A percentile compares a stretch with the other conserved stretches of the same genome.
Conservation (phyloP, 2,329 filamentous ascomycete species). For the Fusarium humuli region DNA sequence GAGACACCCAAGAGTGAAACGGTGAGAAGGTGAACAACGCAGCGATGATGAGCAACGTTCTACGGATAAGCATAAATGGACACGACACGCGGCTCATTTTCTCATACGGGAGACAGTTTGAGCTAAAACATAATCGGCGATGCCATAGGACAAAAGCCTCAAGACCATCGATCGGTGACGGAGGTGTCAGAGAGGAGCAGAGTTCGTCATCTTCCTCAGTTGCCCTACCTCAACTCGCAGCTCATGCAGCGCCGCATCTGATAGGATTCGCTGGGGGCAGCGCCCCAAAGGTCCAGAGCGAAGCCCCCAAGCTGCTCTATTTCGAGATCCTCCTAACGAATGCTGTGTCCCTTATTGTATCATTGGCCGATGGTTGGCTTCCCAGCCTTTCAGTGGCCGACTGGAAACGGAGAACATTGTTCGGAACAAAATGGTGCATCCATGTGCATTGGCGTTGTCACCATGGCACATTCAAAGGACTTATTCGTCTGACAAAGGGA, state of each 20-base stretch:
- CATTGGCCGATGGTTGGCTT: conserved; percentile 33
- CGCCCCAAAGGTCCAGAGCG: conserved; percentile 27
- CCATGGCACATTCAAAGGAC: conserved; percentile 38
- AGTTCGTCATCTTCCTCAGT: conserved; percentile 19
- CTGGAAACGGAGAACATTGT: conserved; percentile 20
- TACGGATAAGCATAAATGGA: conserved; percentile 23
- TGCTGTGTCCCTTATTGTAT: conserved; percentile 13
- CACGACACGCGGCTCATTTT: conserved; percentile 18
- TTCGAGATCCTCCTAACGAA: conserved; percentile 18
- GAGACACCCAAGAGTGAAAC: conserved; percentile 24
- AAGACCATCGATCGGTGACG: conserved; percentile 35
- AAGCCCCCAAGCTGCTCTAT: conserved; percentile 31
- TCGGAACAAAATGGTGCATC: conserved; percentile 38
- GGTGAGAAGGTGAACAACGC: conserved; percentile 20
- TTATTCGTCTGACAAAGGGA: conserved; percentile 24
- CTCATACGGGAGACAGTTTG: conserved; percentile 9
- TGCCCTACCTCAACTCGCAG: conserved; percentile 22
- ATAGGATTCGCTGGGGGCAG: conserved; percentile 31
- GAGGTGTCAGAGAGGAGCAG: conserved; percentile 27
- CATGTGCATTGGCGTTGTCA: conserved; percentile 41
- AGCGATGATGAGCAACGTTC: conserved; percentile 9
- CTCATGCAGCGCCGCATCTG: conserved; percentile 17
- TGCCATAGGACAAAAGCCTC: conserved; percentile 25
- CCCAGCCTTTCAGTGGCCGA: conserved; percentile 34
- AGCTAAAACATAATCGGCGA: conserved; percentile 30